A percentile compares a stretch with the other conserved stretches of the same genome.
Conservation (phyloP, 768 basidiomycete species). For the Lactarius quietus region DNA sequence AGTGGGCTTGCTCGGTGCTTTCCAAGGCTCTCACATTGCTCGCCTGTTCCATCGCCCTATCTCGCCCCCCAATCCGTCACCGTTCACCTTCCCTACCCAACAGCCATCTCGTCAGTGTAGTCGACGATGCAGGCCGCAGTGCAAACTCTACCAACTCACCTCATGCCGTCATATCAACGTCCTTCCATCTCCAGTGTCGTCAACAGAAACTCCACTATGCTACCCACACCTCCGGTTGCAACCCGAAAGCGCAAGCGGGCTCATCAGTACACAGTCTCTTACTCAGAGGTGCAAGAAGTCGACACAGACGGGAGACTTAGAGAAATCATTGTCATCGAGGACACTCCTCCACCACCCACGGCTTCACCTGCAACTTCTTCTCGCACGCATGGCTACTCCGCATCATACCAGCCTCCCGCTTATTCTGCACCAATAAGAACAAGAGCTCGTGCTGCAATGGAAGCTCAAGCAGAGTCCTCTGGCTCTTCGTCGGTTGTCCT, state of each 20-base stretch:
- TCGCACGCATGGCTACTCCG: conserved; percentile 66
- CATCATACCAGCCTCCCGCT: conserved; percentile 74
- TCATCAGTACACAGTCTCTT: conserved; percentile 77
- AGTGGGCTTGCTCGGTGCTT: conserved; percentile 25
- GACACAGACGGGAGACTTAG: conserved; percentile 72
- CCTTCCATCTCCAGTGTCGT: conserved; percentile 45
- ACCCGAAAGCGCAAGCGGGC: conserved; percentile 82
- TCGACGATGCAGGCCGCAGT: conserved; percentile 71
- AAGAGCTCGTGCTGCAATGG: conserved; percentile 80
- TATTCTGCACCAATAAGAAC: conserved; percentile 78
- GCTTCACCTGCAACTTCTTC: conserved; percentile 67
- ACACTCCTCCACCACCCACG: conserved; percentile 82
- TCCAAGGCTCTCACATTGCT: conserved; percentile 24
- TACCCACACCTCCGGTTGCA: conserved; percentile 67
- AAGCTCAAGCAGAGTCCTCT: conserved; percentile 73
- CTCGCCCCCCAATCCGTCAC: conserved; percentile 28
- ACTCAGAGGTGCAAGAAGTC: conserved; percentile 85
- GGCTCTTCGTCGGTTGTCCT: conserved; percentile 59
- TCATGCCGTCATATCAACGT: conserved; percentile 62
- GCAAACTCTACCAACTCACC: conserved; percentile 57
- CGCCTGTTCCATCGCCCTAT: conserved; percentile 25
- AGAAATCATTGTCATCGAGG: conserved; percentile 91
- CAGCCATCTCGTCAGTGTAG: conserved; percentile 48
- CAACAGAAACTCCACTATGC: conserved; percentile 45
- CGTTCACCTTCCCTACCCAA: conserved; percentile 35